These are phyloP conservation scores for Diaporthe destruens DNA, from an alignment of 2,329 filamentous ascomycete genomes.

Conservation along the genomic window DNA sequence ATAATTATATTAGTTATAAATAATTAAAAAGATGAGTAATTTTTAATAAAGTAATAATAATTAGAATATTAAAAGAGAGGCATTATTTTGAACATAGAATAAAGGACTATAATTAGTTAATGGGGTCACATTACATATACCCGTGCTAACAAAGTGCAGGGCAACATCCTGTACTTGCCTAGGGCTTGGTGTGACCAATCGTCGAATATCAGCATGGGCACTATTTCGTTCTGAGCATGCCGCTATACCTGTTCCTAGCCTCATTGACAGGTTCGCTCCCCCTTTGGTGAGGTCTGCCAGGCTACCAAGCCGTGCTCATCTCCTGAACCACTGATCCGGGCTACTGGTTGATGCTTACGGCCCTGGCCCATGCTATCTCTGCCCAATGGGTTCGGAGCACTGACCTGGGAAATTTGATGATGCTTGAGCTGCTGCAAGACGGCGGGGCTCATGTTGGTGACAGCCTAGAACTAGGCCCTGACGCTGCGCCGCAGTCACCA, in stretches of 20 bases:
- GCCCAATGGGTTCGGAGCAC: background rate
- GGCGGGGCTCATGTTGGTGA: slow-evolving; percentile 21
- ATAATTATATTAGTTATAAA: too few species aligned
- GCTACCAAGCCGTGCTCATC: slow-evolving; percentile 8
- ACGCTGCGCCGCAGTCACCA: slow-evolving; percentile 13
- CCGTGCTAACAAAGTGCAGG: too few species aligned
- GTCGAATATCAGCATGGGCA: slow-evolving; percentile 2
- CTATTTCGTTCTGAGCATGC: slow-evolving; percentile 35
- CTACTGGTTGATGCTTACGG: slow-evolving; percentile 1
- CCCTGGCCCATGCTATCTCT: background rate
- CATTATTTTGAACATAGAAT: too few species aligned
- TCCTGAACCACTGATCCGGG: slow-evolving; percentile 19
- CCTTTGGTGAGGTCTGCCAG: background rate
- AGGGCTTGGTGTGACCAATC: slow-evolving; percentile 23
- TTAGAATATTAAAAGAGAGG: too few species aligned
- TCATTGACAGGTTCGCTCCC: background rate
- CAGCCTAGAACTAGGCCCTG: slow-evolving; percentile 11
- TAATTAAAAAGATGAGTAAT: too few species aligned
- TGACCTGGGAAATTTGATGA: slow-evolving; percentile 20
- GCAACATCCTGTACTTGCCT: too few species aligned
- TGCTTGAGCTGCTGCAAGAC: slow-evolving; percentile 27
- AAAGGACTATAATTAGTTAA: too few species aligned
- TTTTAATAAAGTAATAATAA: too few species aligned
- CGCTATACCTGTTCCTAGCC: slow-evolving; percentile 31
- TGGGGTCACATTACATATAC: too few species aligned